These are phyloP conservation scores for Yarrowia bubula DNA, from an alignment of 805 yeast species.

Conservation along the genomic window DNA sequence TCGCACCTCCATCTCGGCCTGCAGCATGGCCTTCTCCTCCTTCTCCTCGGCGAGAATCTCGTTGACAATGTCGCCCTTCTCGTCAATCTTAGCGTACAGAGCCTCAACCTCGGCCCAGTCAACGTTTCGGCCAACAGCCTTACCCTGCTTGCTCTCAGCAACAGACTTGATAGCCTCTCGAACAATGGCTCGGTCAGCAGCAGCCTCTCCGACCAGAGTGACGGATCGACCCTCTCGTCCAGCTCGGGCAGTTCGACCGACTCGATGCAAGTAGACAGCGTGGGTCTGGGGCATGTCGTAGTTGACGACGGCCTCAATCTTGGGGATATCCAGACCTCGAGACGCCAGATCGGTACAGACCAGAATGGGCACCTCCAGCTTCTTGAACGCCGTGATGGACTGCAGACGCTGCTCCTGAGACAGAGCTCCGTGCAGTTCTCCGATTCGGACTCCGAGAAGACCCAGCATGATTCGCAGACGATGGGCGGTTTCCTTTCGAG, in stretches of 20 bases:
- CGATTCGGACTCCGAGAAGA: conserved; percentile 70
- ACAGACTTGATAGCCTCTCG: conserved; percentile 79
- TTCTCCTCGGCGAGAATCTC: conserved; percentile 87
- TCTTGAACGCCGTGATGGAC: conserved; percentile 79
- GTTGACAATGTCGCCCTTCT: conserved; percentile 58
- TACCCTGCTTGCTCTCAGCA: conserved; percentile 45
- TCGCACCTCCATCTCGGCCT: conserved; percentile 86
- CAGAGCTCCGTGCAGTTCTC: conserved; percentile 78
- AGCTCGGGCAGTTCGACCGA: conserved; percentile 99
- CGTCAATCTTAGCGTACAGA: conserved; percentile 58
- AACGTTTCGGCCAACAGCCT: conserved; percentile 76
- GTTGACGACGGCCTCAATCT: conserved; percentile 90
- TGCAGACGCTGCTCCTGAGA: conserved; percentile 87
- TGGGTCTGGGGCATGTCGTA: conserved; percentile 93
- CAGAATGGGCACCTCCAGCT: conserved; percentile 76
- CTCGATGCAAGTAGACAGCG: conserved; percentile 92
- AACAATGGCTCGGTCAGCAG: conserved; percentile 87
- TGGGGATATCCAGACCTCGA: conserved; percentile 98
- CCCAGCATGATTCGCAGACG: conserved; percentile 79
- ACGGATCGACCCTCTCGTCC: conserved; percentile 94
- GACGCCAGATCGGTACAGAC: conserved; percentile 98
- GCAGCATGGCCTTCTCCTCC: conserved; percentile 76
- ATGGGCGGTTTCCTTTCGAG: conserved; percentile 90
- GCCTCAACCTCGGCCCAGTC: conserved; percentile 83
- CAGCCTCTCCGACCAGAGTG: conserved; percentile 88